A percentile compares a stretch with the other conserved stretches of the same genome.
These are phyloP conservation scores for Apophysomyces sp. DNA, from an alignment of 371 early-diverging fungal species.

Conservation along the genomic window DNA sequence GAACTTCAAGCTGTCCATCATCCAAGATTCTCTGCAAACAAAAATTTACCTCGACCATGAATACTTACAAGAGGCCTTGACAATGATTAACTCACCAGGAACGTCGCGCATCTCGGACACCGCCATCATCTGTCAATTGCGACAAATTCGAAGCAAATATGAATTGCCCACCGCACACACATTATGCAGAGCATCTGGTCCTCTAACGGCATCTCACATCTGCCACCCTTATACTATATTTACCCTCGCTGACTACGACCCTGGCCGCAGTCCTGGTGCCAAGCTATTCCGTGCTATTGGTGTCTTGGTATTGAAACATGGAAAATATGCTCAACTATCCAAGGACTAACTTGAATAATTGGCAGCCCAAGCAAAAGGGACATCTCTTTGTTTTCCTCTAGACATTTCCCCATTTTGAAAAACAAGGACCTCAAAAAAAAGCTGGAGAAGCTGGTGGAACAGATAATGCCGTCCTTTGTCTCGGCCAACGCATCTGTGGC, in stretches of 20 bases:
- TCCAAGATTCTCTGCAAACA: neutral
- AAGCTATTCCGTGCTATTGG: constrained; percentile 7
- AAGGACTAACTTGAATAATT: too few species aligned
- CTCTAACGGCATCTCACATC: constrained; percentile 13
- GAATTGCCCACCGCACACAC: constrained; percentile 4
- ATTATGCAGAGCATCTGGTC: constrained; percentile 18
- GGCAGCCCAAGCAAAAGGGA: too few species aligned
- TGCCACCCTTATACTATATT: constrained; percentile 20
- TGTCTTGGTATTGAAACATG: too few species aligned
- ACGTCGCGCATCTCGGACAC: neutral
- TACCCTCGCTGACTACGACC: constrained; percentile 12
- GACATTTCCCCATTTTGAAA: too few species aligned
- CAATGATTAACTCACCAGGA: neutral
- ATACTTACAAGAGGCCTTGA: neutral
- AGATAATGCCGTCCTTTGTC: too few species aligned
- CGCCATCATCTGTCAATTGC: neutral
- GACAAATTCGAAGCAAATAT: constrained; percentile 10
- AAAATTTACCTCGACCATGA: constrained; percentile 4
- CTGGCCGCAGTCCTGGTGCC: constrained; percentile 4
- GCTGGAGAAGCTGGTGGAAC: too few species aligned
- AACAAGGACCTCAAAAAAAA: too few species aligned
- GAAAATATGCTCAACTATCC: too few species aligned
- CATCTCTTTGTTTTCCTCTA: too few species aligned
- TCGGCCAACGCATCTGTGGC: too few species aligned
- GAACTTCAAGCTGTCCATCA: neutral